Conservation (phyloP, 768 basidiomycete genomes). For the Tephrocybe sp. region DNA sequence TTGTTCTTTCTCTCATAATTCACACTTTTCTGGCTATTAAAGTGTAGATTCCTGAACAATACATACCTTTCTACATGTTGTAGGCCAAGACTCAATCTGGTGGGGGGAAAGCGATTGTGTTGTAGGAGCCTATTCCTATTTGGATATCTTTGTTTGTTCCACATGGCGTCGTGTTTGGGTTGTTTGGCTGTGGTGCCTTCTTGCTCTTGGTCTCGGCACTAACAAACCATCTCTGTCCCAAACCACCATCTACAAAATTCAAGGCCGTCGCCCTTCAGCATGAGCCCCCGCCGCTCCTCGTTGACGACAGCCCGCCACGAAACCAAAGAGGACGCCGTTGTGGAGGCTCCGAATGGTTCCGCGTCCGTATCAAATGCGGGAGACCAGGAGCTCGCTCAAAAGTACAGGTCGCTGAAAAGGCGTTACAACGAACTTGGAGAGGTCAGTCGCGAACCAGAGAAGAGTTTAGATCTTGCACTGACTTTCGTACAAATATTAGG, state of each 20-base stretch:
- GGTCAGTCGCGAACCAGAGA: slow-evolving; percentile 41
- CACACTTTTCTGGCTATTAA: too few relatives aligned
- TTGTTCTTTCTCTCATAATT: too few relatives aligned
- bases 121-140: too few relatives aligned
- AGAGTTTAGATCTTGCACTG: slow-evolving; percentile 24
- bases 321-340: slow-evolving; percentile 49
- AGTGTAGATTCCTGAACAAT: too few relatives aligned
- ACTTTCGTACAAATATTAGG: slow-evolving; percentile 50
- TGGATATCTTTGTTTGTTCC: slow-evolving; percentile 33
- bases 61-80: too few relatives aligned
- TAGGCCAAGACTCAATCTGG: too few relatives aligned
- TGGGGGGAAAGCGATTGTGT: too few relatives aligned
- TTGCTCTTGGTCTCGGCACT: slow-evolving; percentile 32
- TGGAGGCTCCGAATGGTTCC: slow-evolving; percentile 48
- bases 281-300: slow-evolving; percentile 26
- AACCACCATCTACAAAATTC: slow-evolving; percentile 24
- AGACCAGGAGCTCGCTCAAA: slow-evolving; percentile 54
- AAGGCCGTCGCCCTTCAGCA: slow-evolving; percentile 10
- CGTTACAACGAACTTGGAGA: slow-evolving; percentile 70
- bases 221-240: slow-evolving; percentile 28
- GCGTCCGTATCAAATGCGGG: slow-evolving; percentile 34
- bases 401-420: slow-evolving; percentile 64
- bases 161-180: slow-evolving; percentile 40
- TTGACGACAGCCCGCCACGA: slow-evolving; percentile 36
- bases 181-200: slow-evolving; percentile 39